Conservation (phyloP, 306 rosid species). For the Alnus rubra region DNA sequence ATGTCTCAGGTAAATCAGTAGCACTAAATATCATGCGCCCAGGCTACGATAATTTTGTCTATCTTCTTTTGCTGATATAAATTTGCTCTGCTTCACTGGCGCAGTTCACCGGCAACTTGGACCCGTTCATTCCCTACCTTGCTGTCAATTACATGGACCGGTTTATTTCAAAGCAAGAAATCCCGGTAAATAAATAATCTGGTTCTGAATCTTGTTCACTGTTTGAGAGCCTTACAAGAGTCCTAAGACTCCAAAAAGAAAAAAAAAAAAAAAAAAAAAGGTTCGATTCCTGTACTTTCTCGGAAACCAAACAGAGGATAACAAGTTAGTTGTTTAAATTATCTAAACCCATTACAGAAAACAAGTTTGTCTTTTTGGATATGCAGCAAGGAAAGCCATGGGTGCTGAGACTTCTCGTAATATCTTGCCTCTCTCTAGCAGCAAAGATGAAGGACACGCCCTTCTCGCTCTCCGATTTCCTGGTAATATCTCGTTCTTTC, state of each 20-base stretch:
- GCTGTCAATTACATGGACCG: constrained; percentile 71
- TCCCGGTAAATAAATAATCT: constrained; percentile 47
- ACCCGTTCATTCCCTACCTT: constrained; percentile 58
- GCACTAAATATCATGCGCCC: not conserved
- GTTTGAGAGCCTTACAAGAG: not conserved
- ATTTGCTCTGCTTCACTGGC: constrained; percentile 28
- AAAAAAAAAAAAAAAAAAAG: not conserved
- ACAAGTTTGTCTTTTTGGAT: constrained; percentile 3
- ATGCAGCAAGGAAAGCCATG: constrained; percentile 60
- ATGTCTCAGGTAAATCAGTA: constrained; percentile 51
- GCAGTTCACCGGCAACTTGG: constrained; percentile 52
- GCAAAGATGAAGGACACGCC: constrained; percentile 65
- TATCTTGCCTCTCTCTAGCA: constrained; percentile 65
- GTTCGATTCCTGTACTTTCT: not conserved
- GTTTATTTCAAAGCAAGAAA: constrained; percentile 53
- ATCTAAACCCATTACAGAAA: not conserved
- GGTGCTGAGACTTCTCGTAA: constrained; percentile 47
- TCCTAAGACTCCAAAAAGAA: not conserved
- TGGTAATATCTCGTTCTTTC: constrained; percentile 28
- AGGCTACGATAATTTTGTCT: not conserved
- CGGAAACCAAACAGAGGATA: constrained; percentile 17
- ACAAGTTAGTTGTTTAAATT: not conserved
- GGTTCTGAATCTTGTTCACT: not conserved
- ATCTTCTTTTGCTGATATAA: not conserved
- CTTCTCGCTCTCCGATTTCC: constrained; percentile 39